phyloP scores from a whole-genome alignment of 805 yeast genomes.

The Cyberlindnera sargentensis region DNA sequence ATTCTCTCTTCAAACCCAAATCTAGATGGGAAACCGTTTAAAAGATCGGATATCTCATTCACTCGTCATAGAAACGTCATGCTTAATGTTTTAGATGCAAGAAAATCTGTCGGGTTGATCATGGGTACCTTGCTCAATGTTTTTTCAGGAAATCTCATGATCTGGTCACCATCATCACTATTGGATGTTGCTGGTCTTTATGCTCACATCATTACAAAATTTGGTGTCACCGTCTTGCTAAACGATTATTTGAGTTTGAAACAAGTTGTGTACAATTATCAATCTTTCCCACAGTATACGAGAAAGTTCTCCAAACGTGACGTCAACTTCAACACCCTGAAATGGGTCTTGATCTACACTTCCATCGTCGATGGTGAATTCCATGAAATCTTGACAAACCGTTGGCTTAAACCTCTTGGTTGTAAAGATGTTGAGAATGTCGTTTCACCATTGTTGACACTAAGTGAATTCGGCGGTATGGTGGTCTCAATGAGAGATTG shows the following conservation, averaged over 20 bases:
- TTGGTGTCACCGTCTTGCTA: conserved; percentile 63
- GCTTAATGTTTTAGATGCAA: conserved; percentile 56
- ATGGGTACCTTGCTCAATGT: conserved; percentile 75
- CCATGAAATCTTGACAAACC: conserved; percentile 75
- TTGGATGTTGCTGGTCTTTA: conserved; percentile 80
- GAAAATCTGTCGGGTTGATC: conserved; percentile 81
- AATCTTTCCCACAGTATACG: conserved; percentile 79
- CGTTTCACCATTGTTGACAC: conserved; percentile 80
- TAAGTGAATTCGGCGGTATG: conserved; percentile 95
- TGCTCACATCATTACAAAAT: conserved; percentile 69
- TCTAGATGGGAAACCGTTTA: conserved; percentile 35
- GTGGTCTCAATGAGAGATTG: conserved; percentile 89
- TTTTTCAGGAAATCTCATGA: conserved; percentile 73
- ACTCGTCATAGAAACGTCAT: conserved; percentile 46
- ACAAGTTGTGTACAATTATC: conserved; percentile 88
- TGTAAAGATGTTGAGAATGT: conserved; percentile 68
- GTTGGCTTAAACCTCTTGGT: conserved; percentile 90
- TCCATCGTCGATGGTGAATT: conserved; percentile 90
- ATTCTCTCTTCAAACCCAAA: conserved; percentile 61
- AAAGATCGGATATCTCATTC: conserved; percentile 46
- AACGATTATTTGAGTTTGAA: conserved; percentile 87
- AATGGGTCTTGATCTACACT: conserved; percentile 88
- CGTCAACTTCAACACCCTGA: conserved; percentile 67
- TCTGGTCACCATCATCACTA: conserved; percentile 71
- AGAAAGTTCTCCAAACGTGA: conserved; percentile 70